A percentile compares a stretch with the other conserved stretches of the same genome.
Conservation (phyloP, 108 stramenopile genomes). For the Craspedostauros australis region DNA sequence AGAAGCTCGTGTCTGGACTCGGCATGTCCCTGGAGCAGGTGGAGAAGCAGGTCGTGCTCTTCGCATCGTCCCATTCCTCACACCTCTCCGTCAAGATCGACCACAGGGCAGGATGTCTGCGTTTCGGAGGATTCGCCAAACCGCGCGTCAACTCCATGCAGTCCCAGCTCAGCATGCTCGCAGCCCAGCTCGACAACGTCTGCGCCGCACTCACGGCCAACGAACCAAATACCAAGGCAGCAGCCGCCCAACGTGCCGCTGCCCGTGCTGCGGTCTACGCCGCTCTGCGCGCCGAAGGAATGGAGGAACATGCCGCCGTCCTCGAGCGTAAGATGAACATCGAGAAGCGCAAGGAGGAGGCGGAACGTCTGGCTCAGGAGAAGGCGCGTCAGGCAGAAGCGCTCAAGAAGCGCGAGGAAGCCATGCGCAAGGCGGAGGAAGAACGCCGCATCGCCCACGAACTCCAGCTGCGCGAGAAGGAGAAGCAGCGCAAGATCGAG, state of each 20-base stretch:
- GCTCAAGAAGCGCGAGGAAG: constrained; percentile 65
- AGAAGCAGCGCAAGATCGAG: constrained; percentile 85
- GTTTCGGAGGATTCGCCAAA: constrained; percentile 77
- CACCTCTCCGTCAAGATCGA: constrained; percentile 72
- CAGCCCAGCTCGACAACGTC: constrained; percentile 56
- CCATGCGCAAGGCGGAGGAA: constrained; percentile 82
- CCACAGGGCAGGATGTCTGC: constrained; percentile 81
- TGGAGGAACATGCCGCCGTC: constrained; percentile 62
- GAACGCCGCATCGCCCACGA: constrained; percentile 72
- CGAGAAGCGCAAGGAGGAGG: constrained; percentile 91
- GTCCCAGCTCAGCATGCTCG: constrained; percentile 65
- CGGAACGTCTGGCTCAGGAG: constrained; percentile 75
- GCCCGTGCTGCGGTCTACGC: constrained; percentile 52
- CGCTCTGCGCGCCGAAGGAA: too few species aligned
- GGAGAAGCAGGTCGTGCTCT: constrained; percentile 84
- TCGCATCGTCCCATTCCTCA: constrained; percentile 58
- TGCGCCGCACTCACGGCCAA: constrained; percentile 47
- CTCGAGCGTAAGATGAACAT: constrained; percentile 85
- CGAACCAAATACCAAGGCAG: constrained; percentile 5
- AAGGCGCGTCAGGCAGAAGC: constrained; percentile 55
- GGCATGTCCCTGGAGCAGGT: constrained; percentile 81
- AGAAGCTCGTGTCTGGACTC: constrained; percentile 67
- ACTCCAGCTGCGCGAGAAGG: constrained; percentile 73
- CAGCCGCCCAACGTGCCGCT: constrained; percentile 47
- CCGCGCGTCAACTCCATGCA: constrained; percentile 75